These are phyloP conservation scores for Populus hybrid DNA, from an alignment of 441 rosid genomes.

Conservation along the genomic window DNA sequence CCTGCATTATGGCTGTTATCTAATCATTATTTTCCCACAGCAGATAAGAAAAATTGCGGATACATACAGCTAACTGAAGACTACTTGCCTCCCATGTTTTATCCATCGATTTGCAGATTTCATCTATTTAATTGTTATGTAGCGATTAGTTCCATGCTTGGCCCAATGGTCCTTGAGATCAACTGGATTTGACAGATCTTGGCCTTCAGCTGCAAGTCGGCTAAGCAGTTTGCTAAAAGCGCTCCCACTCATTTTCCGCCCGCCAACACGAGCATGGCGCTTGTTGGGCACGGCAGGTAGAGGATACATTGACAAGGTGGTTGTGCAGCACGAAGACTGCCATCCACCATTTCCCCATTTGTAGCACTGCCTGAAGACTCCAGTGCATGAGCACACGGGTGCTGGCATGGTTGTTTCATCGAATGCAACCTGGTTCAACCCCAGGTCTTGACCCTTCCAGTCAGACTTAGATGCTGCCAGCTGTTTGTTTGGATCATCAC, in stretches of 20 bases:
- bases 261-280: conserved; percentile 85
- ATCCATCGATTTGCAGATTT: conserved; percentile 9
- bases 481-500: conserved; percentile 48
- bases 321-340: conserved; percentile 98
- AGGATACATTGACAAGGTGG: conserved; percentile 76
- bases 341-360: conserved; percentile 40
- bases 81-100: background rate
- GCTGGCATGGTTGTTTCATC: conserved; percentile 90
- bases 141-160: conserved; percentile 92
- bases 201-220: conserved; percentile 89
- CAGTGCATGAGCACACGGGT: conserved; percentile 92
- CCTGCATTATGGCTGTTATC: conserved; percentile 6
- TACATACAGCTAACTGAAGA: conserved; percentile 13
- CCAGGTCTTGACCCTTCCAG: conserved; percentile 79
- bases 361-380: conserved; percentile 72
- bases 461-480: conserved; percentile 51
- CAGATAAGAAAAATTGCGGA: conserved; percentile 22
- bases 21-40: conserved; percentile 19
- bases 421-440: conserved; percentile 79
- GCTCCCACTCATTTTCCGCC: conserved; percentile 95
- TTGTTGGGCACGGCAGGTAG: conserved; percentile 86
- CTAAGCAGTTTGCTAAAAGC: conserved; percentile 92
- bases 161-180: conserved; percentile 97
- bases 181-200: conserved; percentile 81
- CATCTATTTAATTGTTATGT: conserved; percentile 78